phyloP scores from a whole-genome alignment of 176 grass and related monocot species.

The Cenchrus fungigraminus region DNA sequence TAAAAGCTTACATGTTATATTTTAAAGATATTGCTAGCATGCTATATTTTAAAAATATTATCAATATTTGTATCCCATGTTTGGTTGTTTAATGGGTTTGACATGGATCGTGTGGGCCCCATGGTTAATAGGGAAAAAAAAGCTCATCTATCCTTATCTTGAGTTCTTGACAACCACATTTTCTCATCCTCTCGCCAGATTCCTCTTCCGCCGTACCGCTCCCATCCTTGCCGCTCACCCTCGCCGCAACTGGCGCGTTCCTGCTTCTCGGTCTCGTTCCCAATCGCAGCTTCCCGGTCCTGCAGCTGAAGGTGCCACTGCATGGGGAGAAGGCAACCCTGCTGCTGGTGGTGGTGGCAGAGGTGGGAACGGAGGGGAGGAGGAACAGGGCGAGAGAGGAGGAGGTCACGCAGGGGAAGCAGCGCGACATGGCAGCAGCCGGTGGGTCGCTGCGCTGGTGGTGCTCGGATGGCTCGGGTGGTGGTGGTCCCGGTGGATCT shows the following conservation, averaged over 20 bases:
- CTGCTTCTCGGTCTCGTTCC: neutral
- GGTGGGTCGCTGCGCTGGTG: neutral
- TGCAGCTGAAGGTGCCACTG: neutral
- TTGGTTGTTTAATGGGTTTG: too few relatives aligned
- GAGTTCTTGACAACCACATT: too few relatives aligned
- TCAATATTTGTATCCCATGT: too few relatives aligned
- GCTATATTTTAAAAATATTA: too few relatives aligned
- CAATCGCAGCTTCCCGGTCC: neutral
- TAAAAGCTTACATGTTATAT: too few relatives aligned
- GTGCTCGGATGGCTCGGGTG: neutral
- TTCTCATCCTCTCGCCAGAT: too few relatives aligned
- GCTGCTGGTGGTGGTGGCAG: neutral
- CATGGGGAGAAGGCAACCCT: neutral
- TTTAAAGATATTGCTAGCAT: too few relatives aligned
- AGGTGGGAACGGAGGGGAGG: neutral
- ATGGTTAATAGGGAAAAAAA: too few relatives aligned
- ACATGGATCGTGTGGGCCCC: too few relatives aligned
- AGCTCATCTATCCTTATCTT: too few relatives aligned
- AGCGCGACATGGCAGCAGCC: constrained; percentile 43
- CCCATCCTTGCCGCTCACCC: constrained; percentile 30
- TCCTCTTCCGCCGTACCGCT: constrained; percentile 9
- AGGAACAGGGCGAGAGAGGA: neutral
- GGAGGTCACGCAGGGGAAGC: constrained; percentile 38
- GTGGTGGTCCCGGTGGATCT: neutral
- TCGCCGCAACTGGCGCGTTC: neutral